Base-by-base conservation (phyloP, 2,329 filamentous ascomycete genomes). In the Talaromyces piceae region DNA sequence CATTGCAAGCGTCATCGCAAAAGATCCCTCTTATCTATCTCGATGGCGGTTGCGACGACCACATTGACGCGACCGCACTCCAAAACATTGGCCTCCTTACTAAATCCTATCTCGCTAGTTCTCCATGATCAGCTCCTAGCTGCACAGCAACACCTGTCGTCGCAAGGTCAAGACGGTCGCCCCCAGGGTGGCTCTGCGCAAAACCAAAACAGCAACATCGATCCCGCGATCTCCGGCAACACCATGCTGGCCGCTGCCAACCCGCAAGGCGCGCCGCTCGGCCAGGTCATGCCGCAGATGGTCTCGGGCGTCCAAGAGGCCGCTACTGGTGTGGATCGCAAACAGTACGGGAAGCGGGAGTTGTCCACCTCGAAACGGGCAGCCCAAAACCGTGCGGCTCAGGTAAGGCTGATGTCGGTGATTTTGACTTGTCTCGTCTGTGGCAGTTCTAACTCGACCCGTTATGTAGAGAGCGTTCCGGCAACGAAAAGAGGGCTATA, bases 401-500 rank as follows among this genome's bases (percentile, higher is more conserved):
- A 98, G 83, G 93, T 96, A 79, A 37, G 13, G 3, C 7, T 9
- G 16, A 18, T 28, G 16, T 20, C 7, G 33, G 16, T 37, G 33
- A 37, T 37, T 18, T 18, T 37, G 2, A 37, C n/a, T n/a, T n/a
- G n/a, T n/a, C n/a, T n/a, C n/a, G n/a, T n/a, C n/a, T n/a, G n/a
- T n/a, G n/a, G 5, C 16, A 4, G 9, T 37, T 20, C 33, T 37
- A 37, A 37, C 3, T 20, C 8, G 16, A 9, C 20, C 16, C n/a
- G 8, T 37, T 11, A 37, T 55, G 58, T 61, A 98, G 91, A 83
- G 93, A 67, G 93, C 93, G 39, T 98, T 98, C 72, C 88, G 93
- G 39, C 91, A 97, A 73, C 87, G 93, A 56, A 98, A 98, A 68
- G 93, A 98, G 71, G 88, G 88, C 43, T 96, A 98, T 68, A 98